phyloP scores from a whole-genome alignment of 2,329 filamentous ascomycete genomes.

The Malbranchea zuffiana region DNA sequence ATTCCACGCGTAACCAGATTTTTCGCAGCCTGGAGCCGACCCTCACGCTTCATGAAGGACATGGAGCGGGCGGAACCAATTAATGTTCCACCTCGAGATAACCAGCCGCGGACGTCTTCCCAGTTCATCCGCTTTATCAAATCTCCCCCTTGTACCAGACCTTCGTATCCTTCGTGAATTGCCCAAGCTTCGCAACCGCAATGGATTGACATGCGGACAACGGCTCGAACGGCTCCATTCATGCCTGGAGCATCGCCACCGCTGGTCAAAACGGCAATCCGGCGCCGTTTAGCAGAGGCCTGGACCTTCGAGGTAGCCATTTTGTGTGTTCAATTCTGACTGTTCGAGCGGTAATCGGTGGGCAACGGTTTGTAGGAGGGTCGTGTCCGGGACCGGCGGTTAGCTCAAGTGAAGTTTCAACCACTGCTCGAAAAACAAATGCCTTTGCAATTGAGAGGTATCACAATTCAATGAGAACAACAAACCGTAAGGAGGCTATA shows the following conservation, averaged over 20 bases:
- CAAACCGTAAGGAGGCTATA: no score
- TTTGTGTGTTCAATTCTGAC: not conserved
- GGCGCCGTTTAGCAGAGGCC: constrained; percentile 29
- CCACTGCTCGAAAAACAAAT: no score
- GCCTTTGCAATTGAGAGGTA: no score
- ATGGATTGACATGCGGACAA: constrained; percentile 84
- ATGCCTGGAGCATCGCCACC: constrained; percentile 91
- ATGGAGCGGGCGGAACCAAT: constrained; percentile 92
- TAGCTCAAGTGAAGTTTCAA: no score
- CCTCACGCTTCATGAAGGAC: constrained; percentile 79
- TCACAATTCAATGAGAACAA: no score
- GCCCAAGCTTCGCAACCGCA: constrained; percentile 69
- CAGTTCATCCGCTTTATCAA: constrained; percentile 81
- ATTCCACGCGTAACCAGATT: constrained; percentile 91
- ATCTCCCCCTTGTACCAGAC: constrained; percentile 76
- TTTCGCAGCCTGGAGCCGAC: constrained; percentile 75
- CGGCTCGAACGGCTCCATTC: constrained; percentile 81
- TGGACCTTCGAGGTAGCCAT: constrained; percentile 1
- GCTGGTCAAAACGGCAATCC: constrained; percentile 85
- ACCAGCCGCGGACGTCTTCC: constrained; percentile 89
- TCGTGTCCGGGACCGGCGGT: no score
- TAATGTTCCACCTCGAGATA: constrained; percentile 86
- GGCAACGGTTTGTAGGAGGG: no score
- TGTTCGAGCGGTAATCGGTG: no score
- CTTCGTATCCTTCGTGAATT: constrained; percentile 91